Evolutionary conservation across 2,329 filamentous ascomycete genomes (phyloP).

Genomic region (Xylariaceae sp.): DNA sequence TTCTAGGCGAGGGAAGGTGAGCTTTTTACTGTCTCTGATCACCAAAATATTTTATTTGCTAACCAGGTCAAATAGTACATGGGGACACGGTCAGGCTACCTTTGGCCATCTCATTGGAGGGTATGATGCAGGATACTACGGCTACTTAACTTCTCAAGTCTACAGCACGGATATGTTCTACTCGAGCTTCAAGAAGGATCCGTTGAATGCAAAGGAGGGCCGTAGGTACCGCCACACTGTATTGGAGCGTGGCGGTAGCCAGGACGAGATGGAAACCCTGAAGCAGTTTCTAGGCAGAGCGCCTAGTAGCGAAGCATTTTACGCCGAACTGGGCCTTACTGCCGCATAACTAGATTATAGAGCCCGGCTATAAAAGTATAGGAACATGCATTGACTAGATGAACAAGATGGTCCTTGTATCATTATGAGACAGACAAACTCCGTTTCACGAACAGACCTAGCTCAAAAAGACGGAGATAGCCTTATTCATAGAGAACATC

Average conservation of each 20-base stretch:
- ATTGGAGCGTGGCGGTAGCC: constrained; percentile 76
- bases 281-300: constrained; percentile 79
- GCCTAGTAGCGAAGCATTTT: constrained; percentile 80
- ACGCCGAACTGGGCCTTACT: constrained; percentile 71
- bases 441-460: not conserved
- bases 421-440: not conserved
- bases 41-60: constrained; percentile 28
- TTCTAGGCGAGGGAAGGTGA: constrained; percentile 61
- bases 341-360: constrained; percentile 24
- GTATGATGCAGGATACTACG: constrained; percentile 86
- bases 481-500: not conserved
- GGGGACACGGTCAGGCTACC: constrained; percentile 79
- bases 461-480: not conserved
- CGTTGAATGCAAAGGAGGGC: constrained; percentile 77
- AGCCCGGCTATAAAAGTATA: constrained; percentile 14
- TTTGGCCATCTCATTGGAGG: constrained; percentile 85
- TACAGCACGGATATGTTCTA: constrained; percentile 90
- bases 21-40: constrained; percentile 31
- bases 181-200: constrained; percentile 76
- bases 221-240: constrained; percentile 79
- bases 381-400: constrained; percentile 9
- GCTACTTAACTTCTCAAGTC: constrained; percentile 75
- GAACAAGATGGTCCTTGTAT: not conserved
- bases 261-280: constrained; percentile 81
- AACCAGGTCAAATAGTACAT: constrained; percentile 53